Evolutionary conservation across 1,139 yeast species (phyloP), one percentile per base, ranked within the genome.

Genomic region (Arxiozyma slooffiae): DNA sequence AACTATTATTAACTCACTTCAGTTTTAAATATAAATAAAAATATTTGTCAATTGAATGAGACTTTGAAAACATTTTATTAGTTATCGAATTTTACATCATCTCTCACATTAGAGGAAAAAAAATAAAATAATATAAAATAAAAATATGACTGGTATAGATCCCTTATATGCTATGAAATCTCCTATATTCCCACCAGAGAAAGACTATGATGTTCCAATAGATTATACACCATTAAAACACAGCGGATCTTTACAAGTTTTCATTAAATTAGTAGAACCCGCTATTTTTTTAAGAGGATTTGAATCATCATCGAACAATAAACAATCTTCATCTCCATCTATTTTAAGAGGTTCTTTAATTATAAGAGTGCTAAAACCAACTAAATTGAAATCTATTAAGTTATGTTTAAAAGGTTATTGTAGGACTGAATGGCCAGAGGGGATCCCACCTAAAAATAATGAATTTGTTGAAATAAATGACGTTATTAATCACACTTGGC

Each of bases 401-500:
- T 70, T 92, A 49, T 70, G 75, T 2, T 83, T 92, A 63, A 77
- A 78, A 55, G 98, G 97, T 1, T 66, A 70, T 1, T 79, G 87
- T 44, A 73, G 86, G 55, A 92, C 98, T 0, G 97, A 92, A 57
- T 92, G 98, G 97, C 98, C 97, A 2, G 98, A 94, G 62, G 98
- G 97, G 1, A 89, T 90, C 26, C 98, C 98, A 0, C 97, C 97
- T 0, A 87, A 85, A 63, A 80, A 81, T 60, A 72, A 73, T 24
- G 83, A 80, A 23, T 81, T 79, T 54, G 66, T 68, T 30, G 98
- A 92, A 61, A 66, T 76, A 24, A 79, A 77, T 55, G 85, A 80
- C 52, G 66, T 90, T n/a, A 76, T 87, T 38, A 77, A 79, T 51
- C 97, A 92, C 63, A 81, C 87, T 5, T 92, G 98, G 98, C 95